These are phyloP conservation scores for Camptophora hylomeconis DNA, from an alignment of 2,329 filamentous ascomycete genomes.

Conservation along the genomic window DNA sequence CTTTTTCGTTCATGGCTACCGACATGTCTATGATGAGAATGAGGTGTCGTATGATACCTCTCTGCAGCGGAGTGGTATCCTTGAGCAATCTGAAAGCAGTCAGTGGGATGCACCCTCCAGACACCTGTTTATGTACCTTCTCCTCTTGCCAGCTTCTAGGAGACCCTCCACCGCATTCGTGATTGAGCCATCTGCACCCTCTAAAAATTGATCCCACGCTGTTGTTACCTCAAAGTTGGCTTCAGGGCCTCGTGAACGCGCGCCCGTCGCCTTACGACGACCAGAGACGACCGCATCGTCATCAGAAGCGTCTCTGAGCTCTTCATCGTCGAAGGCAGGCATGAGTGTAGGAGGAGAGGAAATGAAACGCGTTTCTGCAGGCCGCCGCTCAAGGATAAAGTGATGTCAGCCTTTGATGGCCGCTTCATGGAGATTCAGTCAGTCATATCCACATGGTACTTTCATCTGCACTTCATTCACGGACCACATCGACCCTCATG, in stretches of 20 bases:
- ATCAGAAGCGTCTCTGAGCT: constrained; percentile 26
- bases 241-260: constrained; percentile 26
- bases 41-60: constrained; percentile 94
- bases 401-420: too few relatives aligned
- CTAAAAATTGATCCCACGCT: constrained; percentile 56
- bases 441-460: too few relatives aligned
- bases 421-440: too few relatives aligned
- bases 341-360: too few relatives aligned
- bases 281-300: constrained; percentile 27
- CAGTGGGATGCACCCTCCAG: constrained; percentile 9
- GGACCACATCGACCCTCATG: too few relatives aligned
- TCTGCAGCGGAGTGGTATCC: constrained; percentile 88
- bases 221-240: constrained; percentile 35
- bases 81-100: constrained; percentile 53
- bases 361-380: too few relatives aligned
- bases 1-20: constrained; percentile 88
- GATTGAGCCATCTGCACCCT: constrained; percentile 67
- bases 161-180: constrained; percentile 57
- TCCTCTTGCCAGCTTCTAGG: constrained; percentile 71
- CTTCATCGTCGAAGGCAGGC: too few relatives aligned
- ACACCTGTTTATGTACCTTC: constrained; percentile 35
- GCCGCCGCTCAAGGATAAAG: too few relatives aligned
- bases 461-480: too few relatives aligned
- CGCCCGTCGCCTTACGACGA: constrained; percentile 10
- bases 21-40: constrained; percentile 86